Conservation (phyloP, 768 basidiomycete species). For the Psilocybe tampanensis region DNA sequence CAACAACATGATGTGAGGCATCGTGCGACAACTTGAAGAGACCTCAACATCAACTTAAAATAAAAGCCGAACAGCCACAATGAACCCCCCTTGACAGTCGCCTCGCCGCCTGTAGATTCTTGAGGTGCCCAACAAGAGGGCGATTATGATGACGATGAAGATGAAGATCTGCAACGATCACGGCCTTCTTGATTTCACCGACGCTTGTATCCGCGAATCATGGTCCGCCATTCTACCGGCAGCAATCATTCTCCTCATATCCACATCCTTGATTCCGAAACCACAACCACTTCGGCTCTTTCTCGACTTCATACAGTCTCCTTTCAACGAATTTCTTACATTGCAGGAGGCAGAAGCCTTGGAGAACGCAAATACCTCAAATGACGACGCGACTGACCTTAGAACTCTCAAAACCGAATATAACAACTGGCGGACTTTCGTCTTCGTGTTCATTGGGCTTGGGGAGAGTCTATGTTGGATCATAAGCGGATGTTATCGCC, state of each 20-base stretch:
- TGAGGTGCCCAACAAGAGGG: background rate
- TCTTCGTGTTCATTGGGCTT: constrained; percentile 59
- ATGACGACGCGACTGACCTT: constrained; percentile 18
- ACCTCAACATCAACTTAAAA: background rate
- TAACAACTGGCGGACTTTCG: constrained; percentile 56
- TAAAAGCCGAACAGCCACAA: background rate
- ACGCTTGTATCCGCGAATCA: constrained; percentile 49
- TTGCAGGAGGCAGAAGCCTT: constrained; percentile 60
- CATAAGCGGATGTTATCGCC: constrained; percentile 49
- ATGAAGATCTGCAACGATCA: constrained; percentile 33
- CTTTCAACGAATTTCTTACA: constrained; percentile 47
- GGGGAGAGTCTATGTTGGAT: constrained; percentile 61
- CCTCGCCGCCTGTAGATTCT: background rate
- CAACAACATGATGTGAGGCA: background rate
- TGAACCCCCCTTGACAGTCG: background rate
- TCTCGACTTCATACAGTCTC: constrained; percentile 24
- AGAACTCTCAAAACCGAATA: constrained; percentile 16
- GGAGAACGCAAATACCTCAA: constrained; percentile 22
- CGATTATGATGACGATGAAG: constrained; percentile 17
- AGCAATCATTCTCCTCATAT: constrained; percentile 45
- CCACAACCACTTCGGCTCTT: constrained; percentile 26
- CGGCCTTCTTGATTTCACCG: constrained; percentile 42
- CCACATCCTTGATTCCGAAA: constrained; percentile 35
- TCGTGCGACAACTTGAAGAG: background rate
- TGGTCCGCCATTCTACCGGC: constrained; percentile 55